These are phyloP conservation scores for Litchi chinensis DNA, from an alignment of 345 rosid species.

Conservation along the genomic window DNA sequence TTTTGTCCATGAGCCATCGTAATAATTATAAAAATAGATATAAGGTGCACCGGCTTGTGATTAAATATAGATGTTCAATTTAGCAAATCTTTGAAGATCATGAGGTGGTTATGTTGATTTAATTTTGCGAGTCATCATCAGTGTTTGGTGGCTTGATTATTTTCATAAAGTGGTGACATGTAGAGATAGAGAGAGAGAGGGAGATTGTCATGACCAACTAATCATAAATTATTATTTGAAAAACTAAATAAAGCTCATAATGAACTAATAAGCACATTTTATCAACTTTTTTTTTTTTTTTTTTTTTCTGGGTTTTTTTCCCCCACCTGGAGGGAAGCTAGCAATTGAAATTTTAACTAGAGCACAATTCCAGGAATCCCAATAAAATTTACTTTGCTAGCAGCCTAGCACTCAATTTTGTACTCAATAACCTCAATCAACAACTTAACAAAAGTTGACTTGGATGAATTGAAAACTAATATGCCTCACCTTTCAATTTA, in stretches of 20 bases:
- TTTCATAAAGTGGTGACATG: background rate
- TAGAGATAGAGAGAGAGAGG: background rate
- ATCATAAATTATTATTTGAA: background rate
- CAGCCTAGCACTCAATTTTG: background rate
- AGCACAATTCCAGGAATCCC: background rate
- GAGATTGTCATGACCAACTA: background rate
- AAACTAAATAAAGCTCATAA: background rate
- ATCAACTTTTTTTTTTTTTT: no score
- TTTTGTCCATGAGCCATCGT: background rate
- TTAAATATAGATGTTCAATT: background rate
- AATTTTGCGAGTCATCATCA: background rate
- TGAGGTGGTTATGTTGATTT: background rate
- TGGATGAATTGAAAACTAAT: no score
- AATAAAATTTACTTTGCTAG: background rate
- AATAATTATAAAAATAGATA: background rate
- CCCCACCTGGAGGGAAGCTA: background rate
- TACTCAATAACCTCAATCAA: background rate
- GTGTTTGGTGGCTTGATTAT: background rate
- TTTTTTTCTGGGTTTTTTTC: no score
- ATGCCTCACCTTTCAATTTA: no score
- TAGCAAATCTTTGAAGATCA: background rate
- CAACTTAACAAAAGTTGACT: no score
- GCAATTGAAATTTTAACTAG: background rate
- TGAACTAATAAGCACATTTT: no score
- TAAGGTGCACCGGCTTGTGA: background rate